Evolutionary conservation across 2,329 filamentous ascomycete genomes (phyloP).

Genomic region (Ophiostoma perfectum): DNA sequence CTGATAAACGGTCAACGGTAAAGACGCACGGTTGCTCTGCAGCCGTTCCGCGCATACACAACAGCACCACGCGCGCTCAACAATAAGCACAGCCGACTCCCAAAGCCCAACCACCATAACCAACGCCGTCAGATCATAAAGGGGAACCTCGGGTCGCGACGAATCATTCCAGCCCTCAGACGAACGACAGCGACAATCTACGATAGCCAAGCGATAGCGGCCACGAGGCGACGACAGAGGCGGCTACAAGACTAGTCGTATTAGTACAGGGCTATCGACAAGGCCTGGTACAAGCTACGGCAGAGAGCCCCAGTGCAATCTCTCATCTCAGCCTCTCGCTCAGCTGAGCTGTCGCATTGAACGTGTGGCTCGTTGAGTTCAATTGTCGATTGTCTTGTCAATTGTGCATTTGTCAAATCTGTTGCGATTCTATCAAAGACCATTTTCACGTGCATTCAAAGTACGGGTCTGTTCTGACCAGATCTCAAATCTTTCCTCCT

Average conservation of each 20-base stretch:
- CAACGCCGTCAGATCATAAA: too few species aligned
- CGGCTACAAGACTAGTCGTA: not conserved
- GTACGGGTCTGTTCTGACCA: too few species aligned
- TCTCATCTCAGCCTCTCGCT: not conserved
- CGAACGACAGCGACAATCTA: not conserved
- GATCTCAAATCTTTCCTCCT: not conserved
- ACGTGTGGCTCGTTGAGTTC: not conserved
- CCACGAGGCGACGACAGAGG: not conserved
- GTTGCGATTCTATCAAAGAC: not conserved
- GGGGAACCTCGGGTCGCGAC: not conserved
- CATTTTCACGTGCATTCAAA: not conserved
- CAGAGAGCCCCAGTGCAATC: not conserved
- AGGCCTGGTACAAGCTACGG: not conserved
- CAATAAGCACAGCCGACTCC: not conserved
- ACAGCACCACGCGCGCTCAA: not conserved
- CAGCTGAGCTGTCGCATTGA: not conserved
- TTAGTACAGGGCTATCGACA: not conserved
- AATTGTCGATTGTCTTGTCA: not conserved
- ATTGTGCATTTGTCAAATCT: not conserved
- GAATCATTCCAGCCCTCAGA: not conserved
- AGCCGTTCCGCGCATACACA: conserved; percentile 2
- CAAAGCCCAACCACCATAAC: not conserved
- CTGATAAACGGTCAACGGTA: not conserved
- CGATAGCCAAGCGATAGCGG: not conserved
- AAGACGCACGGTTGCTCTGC: not conserved